Percentiles rank a stretch among this genome's conserved stretches.
Conservation (phyloP, 2,329 filamentous ascomycete genomes). For the Colletotrichum truncatum region DNA sequence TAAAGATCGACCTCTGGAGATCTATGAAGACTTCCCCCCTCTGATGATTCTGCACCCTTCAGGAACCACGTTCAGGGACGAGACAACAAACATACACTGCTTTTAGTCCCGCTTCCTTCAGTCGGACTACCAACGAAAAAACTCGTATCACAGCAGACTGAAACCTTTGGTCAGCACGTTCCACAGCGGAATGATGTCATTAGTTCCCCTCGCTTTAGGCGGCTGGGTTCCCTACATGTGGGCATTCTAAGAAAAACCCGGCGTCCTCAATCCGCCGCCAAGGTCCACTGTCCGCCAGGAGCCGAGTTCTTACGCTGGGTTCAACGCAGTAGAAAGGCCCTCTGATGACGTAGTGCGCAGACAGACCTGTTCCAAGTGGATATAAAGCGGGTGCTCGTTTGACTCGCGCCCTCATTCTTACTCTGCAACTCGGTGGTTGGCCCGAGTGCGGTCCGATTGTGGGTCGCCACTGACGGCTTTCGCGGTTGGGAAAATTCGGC, state of each 20-base stretch:
- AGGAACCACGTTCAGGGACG: neutral
- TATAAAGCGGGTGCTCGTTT: conserved; percentile 5
- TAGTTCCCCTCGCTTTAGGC: neutral
- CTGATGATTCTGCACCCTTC: no score
- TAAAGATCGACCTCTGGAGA: no score
- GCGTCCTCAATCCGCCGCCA: neutral
- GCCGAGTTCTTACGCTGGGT: neutral
- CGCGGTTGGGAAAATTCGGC: conserved; percentile 2
- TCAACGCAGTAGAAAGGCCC: conserved; percentile 1
- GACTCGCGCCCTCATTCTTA: neutral
- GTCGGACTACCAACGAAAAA: neutral
- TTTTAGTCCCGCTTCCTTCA: neutral
- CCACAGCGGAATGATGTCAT: conserved; percentile 29
- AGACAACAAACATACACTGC: neutral
- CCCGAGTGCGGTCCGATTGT: conserved; percentile 10
- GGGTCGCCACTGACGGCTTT: neutral
- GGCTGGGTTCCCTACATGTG: conserved; percentile 1
- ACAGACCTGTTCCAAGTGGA: neutral
- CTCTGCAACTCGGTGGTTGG: conserved; percentile 13
- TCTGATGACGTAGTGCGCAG: neutral
- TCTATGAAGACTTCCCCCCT: no score
- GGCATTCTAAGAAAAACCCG: neutral
- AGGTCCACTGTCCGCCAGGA: neutral
- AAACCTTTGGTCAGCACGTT: conserved; percentile 2
- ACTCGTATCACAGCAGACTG: neutral